Percentiles rank a stretch among this genome's conserved stretches.
These are phyloP conservation scores for Botrytis cinerea DNA, from an alignment of 2,329 filamentous ascomycete species.

Conservation along the genomic window DNA sequence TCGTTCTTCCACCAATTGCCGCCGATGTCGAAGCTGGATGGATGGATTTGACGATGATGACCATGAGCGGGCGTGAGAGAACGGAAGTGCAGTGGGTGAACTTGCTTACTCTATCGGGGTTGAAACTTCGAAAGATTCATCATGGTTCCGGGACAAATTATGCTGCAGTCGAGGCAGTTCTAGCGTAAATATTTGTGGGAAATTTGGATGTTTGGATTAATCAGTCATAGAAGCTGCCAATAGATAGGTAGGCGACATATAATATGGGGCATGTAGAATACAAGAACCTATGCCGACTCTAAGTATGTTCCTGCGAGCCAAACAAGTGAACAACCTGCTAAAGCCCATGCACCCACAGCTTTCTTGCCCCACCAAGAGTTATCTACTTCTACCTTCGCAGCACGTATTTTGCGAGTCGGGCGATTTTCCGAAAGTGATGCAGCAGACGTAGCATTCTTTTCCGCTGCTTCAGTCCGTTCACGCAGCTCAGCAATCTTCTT, in stretches of 20 bases:
- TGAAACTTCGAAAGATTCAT: conserved; percentile 19
- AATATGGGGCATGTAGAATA: background rate
- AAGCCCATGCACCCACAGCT: conserved; percentile 59
- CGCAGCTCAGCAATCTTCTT: conserved; percentile 60
- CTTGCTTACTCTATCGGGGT: conserved; percentile 16
- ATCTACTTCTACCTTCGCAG: conserved; percentile 63
- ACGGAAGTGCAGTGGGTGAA: conserved; percentile 32
- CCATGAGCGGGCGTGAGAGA: conserved; percentile 42
- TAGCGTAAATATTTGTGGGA: background rate
- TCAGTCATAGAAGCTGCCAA: background rate
- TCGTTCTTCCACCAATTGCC: conserved; percentile 44
- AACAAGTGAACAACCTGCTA: conserved; percentile 61
- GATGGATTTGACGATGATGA: conserved; percentile 46
- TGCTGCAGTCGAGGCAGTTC: conserved; percentile 19
- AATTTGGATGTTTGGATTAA: background rate
- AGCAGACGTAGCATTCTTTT: conserved; percentile 35
- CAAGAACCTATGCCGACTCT: conserved; percentile 30
- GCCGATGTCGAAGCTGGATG: conserved; percentile 41
- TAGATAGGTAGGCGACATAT: background rate
- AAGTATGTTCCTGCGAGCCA: conserved; percentile 61
- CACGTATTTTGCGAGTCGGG: conserved; percentile 45
- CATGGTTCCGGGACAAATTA: conserved; percentile 19
- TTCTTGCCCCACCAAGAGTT: conserved; percentile 70
- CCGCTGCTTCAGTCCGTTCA: conserved; percentile 41
- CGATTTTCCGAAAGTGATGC: conserved; percentile 28